Percentiles rank a stretch among this genome's conserved stretches.
Conservation (phyloP, 352 stramenopile genomes). For the Plasmopara halstedii region DNA sequence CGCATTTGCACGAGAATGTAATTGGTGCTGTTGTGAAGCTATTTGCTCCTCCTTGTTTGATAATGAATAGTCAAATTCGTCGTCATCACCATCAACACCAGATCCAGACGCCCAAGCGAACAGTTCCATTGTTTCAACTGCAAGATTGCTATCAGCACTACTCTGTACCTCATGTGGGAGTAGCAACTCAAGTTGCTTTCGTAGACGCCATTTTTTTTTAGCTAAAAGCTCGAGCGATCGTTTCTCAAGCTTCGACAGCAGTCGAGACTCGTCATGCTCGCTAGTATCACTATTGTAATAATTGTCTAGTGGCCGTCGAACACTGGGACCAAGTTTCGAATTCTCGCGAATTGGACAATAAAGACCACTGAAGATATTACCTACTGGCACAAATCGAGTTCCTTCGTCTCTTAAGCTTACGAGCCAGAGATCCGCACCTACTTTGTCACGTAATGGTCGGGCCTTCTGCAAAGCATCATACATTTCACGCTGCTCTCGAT, state of each 20-base stretch:
- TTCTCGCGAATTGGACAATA: conserved; percentile 83
- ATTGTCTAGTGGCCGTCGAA: conserved; percentile 62
- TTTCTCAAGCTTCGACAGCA: conserved; percentile 44
- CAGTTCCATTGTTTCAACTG: conserved; percentile 49
- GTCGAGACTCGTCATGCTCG: conserved; percentile 6
- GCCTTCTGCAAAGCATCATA: conserved; percentile 85
- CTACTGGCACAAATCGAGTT: conserved; percentile 83
- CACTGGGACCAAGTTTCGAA: conserved; percentile 37
- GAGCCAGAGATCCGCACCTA: conserved; percentile 85
- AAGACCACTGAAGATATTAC: conserved; percentile 90
- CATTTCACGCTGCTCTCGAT: conserved; percentile 86
- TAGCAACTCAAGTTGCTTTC: conserved; percentile 58
- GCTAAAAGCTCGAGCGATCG: conserved; percentile 42
- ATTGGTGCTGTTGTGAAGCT: conserved; percentile 2
- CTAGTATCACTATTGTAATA: conserved; percentile 2
- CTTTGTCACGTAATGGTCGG: conserved; percentile 79
- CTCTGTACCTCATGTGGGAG: conserved; percentile 55
- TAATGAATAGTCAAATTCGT: conserved; percentile 4
- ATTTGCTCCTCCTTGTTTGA: conserved; percentile 4
- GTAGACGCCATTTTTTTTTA: conserved; percentile 52
- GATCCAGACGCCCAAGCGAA: conserved; percentile 55
- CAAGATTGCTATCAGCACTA: conserved; percentile 39
- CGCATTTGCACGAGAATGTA: conserved; percentile 12
- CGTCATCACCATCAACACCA: conserved; percentile 2
- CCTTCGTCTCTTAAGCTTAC: conserved; percentile 82